Evolutionary conservation across 768 basidiomycete species (phyloP).

Genomic region (Termitomyces sp.): DNA sequence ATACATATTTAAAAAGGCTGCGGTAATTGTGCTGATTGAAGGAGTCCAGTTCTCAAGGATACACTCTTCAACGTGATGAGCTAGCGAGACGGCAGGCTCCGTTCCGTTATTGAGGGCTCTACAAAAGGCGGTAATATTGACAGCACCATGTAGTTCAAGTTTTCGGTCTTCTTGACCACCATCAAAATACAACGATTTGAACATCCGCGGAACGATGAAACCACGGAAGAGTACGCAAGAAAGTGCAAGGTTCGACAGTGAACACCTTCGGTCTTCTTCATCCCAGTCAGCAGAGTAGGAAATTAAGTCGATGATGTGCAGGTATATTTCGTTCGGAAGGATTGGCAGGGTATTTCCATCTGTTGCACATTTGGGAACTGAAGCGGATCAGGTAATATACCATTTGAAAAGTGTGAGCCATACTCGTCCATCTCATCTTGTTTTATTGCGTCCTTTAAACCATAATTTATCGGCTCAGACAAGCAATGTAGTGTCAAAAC

Average conservation of each 20-base stretch:
- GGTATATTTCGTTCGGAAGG: constrained; percentile 41
- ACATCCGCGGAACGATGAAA: constrained; percentile 32
- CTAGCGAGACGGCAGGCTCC: constrained; percentile 23
- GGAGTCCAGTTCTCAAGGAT: constrained; percentile 9
- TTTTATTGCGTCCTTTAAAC: neutral
- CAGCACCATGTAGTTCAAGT: neutral
- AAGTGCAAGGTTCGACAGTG: constrained; percentile 26
- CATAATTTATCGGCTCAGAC: neutral
- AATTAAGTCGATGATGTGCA: constrained; percentile 32
- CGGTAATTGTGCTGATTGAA: neutral
- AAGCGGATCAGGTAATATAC: neutral
- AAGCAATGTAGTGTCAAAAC: neutral
- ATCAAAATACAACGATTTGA: constrained; percentile 24
- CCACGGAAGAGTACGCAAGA: constrained; percentile 40
- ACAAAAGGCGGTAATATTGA: constrained; percentile 18
- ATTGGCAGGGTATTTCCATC: constrained; percentile 1
- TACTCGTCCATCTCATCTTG: constrained; percentile 7
- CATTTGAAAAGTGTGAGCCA: neutral
- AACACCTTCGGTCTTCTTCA: constrained; percentile 12
- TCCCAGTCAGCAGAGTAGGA: constrained; percentile 13
- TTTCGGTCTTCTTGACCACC: neutral
- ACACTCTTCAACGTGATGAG: constrained; percentile 23
- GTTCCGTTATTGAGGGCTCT: constrained; percentile 18
- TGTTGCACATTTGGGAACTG: neutral
- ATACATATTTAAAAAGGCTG: constrained; percentile 12